Evolutionary conservation across 805 yeast species (phyloP).

Genomic region (Scheffersomyces stipitis): DNA sequence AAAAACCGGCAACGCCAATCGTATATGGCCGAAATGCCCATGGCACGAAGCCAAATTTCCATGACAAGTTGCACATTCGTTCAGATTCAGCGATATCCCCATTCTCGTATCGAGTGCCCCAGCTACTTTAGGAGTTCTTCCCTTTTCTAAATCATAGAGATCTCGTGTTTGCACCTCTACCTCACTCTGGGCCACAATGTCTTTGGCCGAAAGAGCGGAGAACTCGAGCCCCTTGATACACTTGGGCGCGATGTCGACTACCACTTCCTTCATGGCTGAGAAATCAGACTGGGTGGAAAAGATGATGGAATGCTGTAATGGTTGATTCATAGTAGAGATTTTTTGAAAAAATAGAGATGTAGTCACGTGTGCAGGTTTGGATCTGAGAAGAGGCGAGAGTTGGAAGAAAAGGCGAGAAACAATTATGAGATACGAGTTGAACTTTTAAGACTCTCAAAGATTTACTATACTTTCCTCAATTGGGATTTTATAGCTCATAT

Average conservation of each 20-base stretch:
- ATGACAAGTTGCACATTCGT: slow-evolving; percentile 87
- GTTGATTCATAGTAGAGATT: no score
- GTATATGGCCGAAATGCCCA: slow-evolving; percentile 97
- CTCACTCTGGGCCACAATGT: slow-evolving; percentile 89
- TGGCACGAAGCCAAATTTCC: slow-evolving; percentile 93
- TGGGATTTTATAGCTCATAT: no score
- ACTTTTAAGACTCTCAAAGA: no score
- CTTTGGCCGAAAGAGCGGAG: slow-evolving; percentile 89
- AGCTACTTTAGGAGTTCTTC: slow-evolving; percentile 72
- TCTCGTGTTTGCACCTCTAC: slow-evolving; percentile 92
- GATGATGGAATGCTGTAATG: no score
- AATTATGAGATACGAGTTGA: no score
- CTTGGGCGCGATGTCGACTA: slow-evolving; percentile 83
- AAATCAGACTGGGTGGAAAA: no score
- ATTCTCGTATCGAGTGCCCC: slow-evolving; percentile 92
- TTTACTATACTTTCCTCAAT: no score
- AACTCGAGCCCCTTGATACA: slow-evolving; percentile 87
- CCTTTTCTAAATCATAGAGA: slow-evolving; percentile 85
- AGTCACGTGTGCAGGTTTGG: no score
- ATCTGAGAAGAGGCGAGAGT: no score
- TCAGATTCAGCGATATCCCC: slow-evolving; percentile 90
- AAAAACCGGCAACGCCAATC: slow-evolving; percentile 91
- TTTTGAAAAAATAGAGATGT: no score
- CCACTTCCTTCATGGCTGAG: slow-evolving; percentile 48
- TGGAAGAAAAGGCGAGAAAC: no score